Base-by-base conservation (phyloP, 2,329 filamentous ascomycete species). In the Penicillium oxalicum region DNA sequence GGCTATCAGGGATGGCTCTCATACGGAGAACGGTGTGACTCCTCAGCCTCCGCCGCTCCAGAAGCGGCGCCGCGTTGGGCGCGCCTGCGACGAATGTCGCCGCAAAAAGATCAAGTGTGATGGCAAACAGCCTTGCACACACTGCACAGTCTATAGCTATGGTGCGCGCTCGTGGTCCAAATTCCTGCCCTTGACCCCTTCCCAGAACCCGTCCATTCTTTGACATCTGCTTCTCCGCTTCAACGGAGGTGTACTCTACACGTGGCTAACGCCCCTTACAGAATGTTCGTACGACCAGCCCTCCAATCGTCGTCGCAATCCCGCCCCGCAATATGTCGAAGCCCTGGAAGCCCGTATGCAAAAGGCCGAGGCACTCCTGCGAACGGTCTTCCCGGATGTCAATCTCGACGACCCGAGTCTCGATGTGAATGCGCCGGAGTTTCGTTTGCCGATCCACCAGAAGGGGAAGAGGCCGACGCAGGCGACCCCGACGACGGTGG, bases 81-180 rank as follows among this genome's bases (percentile, higher is more conserved):
- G 88, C 60, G 87, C 87, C 36, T 91, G 87, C 69, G 87, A 90
- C 60, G 86, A 91, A 68, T 91, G 87, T 65, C 80, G 87, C 49
- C 79, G 87, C 58, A 91, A 91, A 68, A 91, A 91, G 70, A 91
- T 91, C 63, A 91, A 91, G 67, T 91, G 87, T 60, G 87, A 91
- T 66, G 87, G 87, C 58, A 89, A 90, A 68, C 87, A 91, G 66
- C 88, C 88, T 8, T 93, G 88, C 70, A 96, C 91, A 0, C 93
- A 97, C 70, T 98, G 93, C 69, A 95, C 91, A 9, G 90, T 97
- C 43, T 98, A 98, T 70, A 96, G 90, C 67, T 98, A 98, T 76
- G 91, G 93, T 96, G 78, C 65, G 78, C 61, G 36, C 33, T 28
- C 25, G 29, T 33, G 29, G 18, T 18, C 18, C 18, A 18, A 33